Percentiles rank a stretch among this genome's conserved stretches.
phyloP scores from a whole-genome alignment of 768 basidiomycete species.

The Mycena epipterygia region DNA sequence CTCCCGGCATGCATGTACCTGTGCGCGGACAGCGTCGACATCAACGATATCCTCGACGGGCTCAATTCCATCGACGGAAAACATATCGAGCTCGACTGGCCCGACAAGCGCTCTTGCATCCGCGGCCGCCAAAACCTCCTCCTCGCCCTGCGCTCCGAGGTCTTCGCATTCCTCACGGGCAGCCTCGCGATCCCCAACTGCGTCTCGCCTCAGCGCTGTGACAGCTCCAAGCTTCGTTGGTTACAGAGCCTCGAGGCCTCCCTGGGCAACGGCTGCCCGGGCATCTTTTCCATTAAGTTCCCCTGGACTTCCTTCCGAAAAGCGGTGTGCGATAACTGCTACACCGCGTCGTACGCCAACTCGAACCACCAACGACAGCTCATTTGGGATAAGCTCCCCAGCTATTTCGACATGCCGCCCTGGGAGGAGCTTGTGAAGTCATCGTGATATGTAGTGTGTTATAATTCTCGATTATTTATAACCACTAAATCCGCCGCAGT shows the following conservation, averaged over 20 bases:
- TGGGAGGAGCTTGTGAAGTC: slow-evolving; percentile 38
- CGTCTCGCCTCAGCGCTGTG: slow-evolving; percentile 30
- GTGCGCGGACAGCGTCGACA: slow-evolving; percentile 35
- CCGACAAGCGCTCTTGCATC: slow-evolving; percentile 37
- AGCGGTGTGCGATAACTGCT: slow-evolving; percentile 37
- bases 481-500: neutral
- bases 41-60: slow-evolving; percentile 37
- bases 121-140: slow-evolving; percentile 39
- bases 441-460: slow-evolving; percentile 12
- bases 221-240: slow-evolving; percentile 37
- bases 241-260: slow-evolving; percentile 37
- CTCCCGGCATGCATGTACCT: slow-evolving; percentile 38
- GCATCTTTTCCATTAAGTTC: slow-evolving; percentile 37
- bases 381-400: slow-evolving; percentile 36
- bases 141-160: slow-evolving; percentile 35
- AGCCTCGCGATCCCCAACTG: slow-evolving; percentile 35
- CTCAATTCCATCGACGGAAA: slow-evolving; percentile 36
- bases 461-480: too few species aligned
- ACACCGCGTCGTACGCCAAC: slow-evolving; percentile 23
- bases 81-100: slow-evolving; percentile 38
- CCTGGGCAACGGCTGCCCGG: slow-evolving; percentile 35
- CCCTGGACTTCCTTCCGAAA: slow-evolving; percentile 34
- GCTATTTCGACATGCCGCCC: slow-evolving; percentile 35
- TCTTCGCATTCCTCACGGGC: slow-evolving; percentile 38
- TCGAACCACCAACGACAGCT: slow-evolving; percentile 31